phyloP scores from a whole-genome alignment of 257 asterid species.

The Petrea volubilis region DNA sequence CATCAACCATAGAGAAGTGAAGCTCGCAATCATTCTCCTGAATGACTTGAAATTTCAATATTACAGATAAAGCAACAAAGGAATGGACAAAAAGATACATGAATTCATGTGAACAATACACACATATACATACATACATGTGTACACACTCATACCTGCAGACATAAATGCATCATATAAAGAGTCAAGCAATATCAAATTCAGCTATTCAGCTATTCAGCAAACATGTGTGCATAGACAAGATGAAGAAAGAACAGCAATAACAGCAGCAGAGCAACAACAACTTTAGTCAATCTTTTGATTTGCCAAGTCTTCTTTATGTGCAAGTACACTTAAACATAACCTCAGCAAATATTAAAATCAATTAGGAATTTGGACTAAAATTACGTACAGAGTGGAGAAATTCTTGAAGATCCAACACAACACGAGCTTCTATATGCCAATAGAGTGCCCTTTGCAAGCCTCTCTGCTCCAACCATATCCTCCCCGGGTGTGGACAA shows the following conservation, averaged over 20 bases:
- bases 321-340: background rate
- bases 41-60: background rate
- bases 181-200: background rate
- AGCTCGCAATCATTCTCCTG: constrained; percentile 79
- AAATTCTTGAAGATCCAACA: constrained; percentile 89
- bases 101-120: background rate
- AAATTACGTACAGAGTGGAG: constrained; percentile 56
- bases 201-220: too few relatives aligned
- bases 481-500: constrained; percentile 87
- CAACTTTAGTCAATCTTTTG: too few relatives aligned
- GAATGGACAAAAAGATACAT: background rate
- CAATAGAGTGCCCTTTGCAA: constrained; percentile 89
- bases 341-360: background rate
- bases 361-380: background rate
- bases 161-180: background rate
- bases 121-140: background rate
- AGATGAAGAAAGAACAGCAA: too few relatives aligned
- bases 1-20: constrained; percentile 89
- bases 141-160: background rate
- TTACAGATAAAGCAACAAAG: background rate
- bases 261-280: too few relatives aligned
- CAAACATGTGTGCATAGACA: too few relatives aligned
- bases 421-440: constrained; percentile 97
- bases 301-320: constrained; percentile 17
- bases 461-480: constrained; percentile 99